Percentiles rank a stretch among this genome's conserved stretches.
phyloP scores from a whole-genome alignment of 495 filamentous ascomycete genomes.

The Xylaria telfairii region DNA sequence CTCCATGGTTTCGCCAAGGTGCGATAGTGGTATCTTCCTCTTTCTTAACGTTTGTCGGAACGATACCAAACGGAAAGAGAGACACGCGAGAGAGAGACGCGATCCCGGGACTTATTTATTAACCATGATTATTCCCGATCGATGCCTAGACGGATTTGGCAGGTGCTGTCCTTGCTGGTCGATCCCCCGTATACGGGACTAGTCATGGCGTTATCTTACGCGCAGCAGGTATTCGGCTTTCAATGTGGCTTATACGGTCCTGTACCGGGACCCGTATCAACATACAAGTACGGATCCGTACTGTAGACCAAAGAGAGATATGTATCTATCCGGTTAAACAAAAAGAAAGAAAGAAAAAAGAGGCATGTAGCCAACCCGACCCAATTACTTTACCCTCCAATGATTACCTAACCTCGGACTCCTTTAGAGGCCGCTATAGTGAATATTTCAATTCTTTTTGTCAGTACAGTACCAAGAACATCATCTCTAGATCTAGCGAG shows the following conservation, averaged over 20 bases:
- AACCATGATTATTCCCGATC: neutral
- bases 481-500: neutral
- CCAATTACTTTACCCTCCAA: no score
- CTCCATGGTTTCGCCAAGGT: slow-evolving; percentile 10
- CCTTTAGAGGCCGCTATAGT: neutral
- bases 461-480: neutral
- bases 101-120: neutral
- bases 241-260: neutral
- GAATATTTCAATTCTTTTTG: neutral
- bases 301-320: no score
- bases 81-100: neutral
- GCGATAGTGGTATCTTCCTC: neutral
- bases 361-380: neutral
- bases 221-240: neutral
- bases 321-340: neutral
- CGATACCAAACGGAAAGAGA: neutral
- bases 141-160: slow-evolving; percentile 1
- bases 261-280: neutral
- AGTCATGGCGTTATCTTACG: neutral
- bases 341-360: neutral
- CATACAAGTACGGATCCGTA: neutral
- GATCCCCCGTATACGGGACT: neutral
- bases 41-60: neutral
- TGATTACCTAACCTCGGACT: no score
- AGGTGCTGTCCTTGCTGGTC: neutral